phyloP scores from a whole-genome alignment of 129 eudicot genomes.

The carrot (Daucus carota) region DNA sequence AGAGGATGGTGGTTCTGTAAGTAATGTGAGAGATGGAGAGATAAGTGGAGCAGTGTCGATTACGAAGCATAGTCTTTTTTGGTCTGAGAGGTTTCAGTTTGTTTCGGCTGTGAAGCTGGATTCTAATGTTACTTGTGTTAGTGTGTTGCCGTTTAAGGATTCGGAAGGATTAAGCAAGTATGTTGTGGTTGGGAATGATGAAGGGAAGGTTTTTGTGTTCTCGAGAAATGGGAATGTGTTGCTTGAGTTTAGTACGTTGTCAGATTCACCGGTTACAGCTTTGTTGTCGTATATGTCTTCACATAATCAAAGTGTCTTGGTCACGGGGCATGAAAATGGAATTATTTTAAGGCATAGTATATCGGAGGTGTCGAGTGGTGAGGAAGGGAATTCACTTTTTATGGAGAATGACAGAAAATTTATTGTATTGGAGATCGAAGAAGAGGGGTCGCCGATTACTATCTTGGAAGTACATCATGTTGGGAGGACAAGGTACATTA shows the following conservation, averaged over 20 bases:
- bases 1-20: constrained; percentile 11
- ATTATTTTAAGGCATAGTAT: constrained; percentile 57
- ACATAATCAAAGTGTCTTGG: constrained; percentile 60
- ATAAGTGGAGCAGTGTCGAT: constrained; percentile 46
- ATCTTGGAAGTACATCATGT: constrained; percentile 78
- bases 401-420: constrained; percentile 37
- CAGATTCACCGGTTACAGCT: constrained; percentile 46
- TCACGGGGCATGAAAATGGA: constrained; percentile 84
- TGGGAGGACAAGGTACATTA: constrained; percentile 70
- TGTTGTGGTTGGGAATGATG: constrained; percentile 69
- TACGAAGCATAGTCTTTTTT: constrained; percentile 66
- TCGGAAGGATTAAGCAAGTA: constrained; percentile 72
- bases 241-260: constrained; percentile 41
- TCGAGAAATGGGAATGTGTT: constrained; percentile 62
- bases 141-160: constrained; percentile 66
- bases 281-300: constrained; percentile 57
- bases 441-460: constrained; percentile 30
- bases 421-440: constrained; percentile 25
- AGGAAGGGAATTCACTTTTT: constrained; percentile 43
- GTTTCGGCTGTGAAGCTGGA: constrained; percentile 78
- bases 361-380: constrained; percentile 61
- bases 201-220: constrained; percentile 58
- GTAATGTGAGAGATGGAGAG: constrained; percentile 26
- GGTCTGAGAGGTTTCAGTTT: constrained; percentile 89
- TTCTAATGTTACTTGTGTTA: constrained; percentile 52